Percentiles rank a stretch among this genome's conserved stretches.
phyloP scores from a whole-genome alignment of 2,329 filamentous ascomycete genomes.

The Botryosphaeria dothidea region DNA sequence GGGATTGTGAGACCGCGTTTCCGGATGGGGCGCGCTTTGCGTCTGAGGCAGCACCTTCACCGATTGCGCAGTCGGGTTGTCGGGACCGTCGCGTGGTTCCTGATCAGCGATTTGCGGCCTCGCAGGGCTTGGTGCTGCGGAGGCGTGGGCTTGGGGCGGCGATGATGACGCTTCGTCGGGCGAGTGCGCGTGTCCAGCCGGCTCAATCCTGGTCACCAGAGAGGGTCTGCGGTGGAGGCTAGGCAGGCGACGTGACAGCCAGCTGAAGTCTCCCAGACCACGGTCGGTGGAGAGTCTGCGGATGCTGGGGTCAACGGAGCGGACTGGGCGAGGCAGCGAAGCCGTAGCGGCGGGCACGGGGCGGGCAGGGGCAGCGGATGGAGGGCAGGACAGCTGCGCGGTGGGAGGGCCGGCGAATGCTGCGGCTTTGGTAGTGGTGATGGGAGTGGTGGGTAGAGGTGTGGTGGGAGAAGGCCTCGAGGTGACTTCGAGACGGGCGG shows the following conservation, averaged over 20 bases:
- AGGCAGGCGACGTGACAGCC: conserved; percentile 16
- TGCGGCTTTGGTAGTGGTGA: background rate
- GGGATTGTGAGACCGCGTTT: conserved; percentile 22
- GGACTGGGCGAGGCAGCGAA: conserved; percentile 11
- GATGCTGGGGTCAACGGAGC: background rate
- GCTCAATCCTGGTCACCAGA: conserved; percentile 6
- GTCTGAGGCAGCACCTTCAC: conserved; percentile 21
- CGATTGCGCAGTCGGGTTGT: conserved; percentile 21
- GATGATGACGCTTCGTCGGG: conserved; percentile 15
- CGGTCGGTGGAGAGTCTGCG: conserved; percentile 15
- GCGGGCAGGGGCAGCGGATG: conserved; percentile 21
- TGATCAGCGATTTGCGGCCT: conserved; percentile 14
- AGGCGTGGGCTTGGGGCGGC: background rate
- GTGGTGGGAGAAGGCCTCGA: conserved; percentile 6
- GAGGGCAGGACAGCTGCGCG: conserved; percentile 11
- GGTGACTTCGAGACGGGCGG: conserved; percentile 7
- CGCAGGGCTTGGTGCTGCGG: conserved; percentile 9
- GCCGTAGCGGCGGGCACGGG: conserved; percentile 19
- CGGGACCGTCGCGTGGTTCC: conserved; percentile 23
- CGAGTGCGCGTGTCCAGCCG: conserved; percentile 1
- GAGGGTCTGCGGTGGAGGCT: conserved; percentile 8
- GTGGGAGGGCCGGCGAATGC: background rate
- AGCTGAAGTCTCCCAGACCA: conserved; percentile 10
- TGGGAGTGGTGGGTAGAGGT: conserved; percentile 21
- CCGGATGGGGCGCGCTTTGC: conserved; percentile 22